Base-by-base conservation (phyloP, 2,329 filamentous ascomycete genomes). In the Hymenoscyphus fructigenus region DNA sequence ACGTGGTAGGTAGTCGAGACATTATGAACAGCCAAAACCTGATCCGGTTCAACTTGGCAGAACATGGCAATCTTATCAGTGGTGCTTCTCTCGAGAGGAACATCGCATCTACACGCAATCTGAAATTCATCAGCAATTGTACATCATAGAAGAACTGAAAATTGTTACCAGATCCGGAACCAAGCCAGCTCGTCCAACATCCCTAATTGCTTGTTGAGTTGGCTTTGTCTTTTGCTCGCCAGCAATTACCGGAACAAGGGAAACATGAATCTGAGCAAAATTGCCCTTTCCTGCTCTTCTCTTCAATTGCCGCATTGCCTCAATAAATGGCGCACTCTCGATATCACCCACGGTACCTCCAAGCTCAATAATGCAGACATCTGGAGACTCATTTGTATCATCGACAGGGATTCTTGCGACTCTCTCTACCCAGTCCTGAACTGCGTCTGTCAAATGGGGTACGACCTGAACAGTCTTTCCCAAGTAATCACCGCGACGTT, bases 151-250 rank as follows among this genome's bases (percentile, higher is more conserved):
- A 5, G 15, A n/a, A 34, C 20, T 47, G 4, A 28, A 10, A 1
- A 1, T 32, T 67, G 61, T 68, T 47, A 72, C 71, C 64, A 73
- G 59, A 59, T 73, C 70, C 55, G 69, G 71, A n/a, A 70, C 65
- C 34, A 73, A 34, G 17, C 70, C 70, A 44, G 91, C 60, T 75
- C 91, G 93, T 68, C 94, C 89, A 67, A 93, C 88, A 72, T 91
- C 87, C 75, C 89, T 89, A 73, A 98, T 92, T 29, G 94, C 92
- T 73, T 92, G 88, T 78, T 99, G 95, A 0, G 95, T 99, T 0
- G 95, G 95, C 81, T 98, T 98, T 10, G 93, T 98, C 86, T 98
- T 98, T 78, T 96, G 88, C 82, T 98, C 89, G 38, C 86, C 74
- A 57, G 73, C 68, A 60, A 76, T 75, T 38, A 94, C 85, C 1